A percentile compares a stretch with the other conserved stretches of the same genome.
These are phyloP conservation scores for Penicillium paneum DNA, from an alignment of 2,329 filamentous ascomycete genomes.

Conservation along the genomic window DNA sequence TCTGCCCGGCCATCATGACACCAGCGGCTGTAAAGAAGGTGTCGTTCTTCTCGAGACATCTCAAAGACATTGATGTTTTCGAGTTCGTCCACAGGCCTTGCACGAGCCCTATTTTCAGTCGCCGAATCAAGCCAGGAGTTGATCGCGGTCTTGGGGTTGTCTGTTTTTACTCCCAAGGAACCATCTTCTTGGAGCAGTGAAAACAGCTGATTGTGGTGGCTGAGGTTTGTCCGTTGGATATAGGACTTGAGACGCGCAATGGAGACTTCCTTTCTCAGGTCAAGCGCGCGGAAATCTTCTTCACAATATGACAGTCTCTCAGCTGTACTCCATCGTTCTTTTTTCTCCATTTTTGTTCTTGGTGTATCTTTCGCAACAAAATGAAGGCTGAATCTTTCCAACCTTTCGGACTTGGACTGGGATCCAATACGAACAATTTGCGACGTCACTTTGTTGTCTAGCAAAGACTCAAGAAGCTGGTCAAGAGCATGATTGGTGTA, in stretches of 20 bases:
- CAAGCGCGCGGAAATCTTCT: slow-evolving; percentile 10
- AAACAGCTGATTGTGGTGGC: slow-evolving; percentile 3
- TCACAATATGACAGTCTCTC: slow-evolving; percentile 14
- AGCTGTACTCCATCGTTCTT: slow-evolving; percentile 12
- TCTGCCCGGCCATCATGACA: background rate
- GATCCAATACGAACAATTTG: slow-evolving; percentile 62
- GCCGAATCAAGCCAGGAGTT: slow-evolving; percentile 1
- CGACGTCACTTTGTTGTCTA: slow-evolving; percentile 33
- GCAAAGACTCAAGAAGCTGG: slow-evolving; percentile 59
- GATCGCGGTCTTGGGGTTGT: background rate
- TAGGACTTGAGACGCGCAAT: slow-evolving; percentile 8
- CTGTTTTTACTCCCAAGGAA: background rate
- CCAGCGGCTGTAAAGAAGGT: background rate
- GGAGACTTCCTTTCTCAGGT: slow-evolving; percentile 3
- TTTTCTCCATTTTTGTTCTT: slow-evolving; percentile 31
- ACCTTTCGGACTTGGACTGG: slow-evolving; percentile 53
- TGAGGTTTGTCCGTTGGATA: background rate
- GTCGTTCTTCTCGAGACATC: slow-evolving; percentile 1
- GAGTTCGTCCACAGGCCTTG: background rate
- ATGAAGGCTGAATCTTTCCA: slow-evolving; percentile 53
- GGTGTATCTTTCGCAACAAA: slow-evolving; percentile 33
- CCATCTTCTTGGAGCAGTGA: background rate
- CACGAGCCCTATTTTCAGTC: background rate
- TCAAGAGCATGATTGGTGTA: slow-evolving; percentile 57
- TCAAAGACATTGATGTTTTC: background rate